Evolutionary conservation across 176 grass and related monocot genomes (phyloP), one percentile per base, ranked within the genome.

Genomic region (Carex cristatella): DNA sequence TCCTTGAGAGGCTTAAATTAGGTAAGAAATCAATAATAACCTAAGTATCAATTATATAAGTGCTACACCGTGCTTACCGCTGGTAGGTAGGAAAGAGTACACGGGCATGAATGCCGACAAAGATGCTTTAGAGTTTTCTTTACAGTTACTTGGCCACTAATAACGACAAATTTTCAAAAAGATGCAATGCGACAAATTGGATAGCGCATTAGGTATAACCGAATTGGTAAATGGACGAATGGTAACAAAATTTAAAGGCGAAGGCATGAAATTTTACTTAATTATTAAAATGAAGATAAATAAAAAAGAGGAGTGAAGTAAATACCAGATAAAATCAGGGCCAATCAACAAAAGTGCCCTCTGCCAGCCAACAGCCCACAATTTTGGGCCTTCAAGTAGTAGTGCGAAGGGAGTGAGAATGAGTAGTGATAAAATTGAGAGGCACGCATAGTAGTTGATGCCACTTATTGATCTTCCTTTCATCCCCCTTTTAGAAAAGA

Each of bases 391-490:
- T 83, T 98, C 93, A 88, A 98, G 88, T 63, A 92, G 86, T 57
- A 98, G 51, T 53, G 95, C 88, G 49, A 98, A 93, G 65, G 95
- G 95, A 18, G 89, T 85, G 83, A 98, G 91, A 79, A 98, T 91
- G 64, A 94, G 78, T 81, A 98, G 73, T 1, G 89, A 98, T 6
- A 94, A 88, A 4, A 98, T 93, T 16, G 95, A 98, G 27, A 94
- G 95, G 88, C 95, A 98, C 7, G 93, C 92, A 46, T 98, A 94
- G 80, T 98, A 94, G 88, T 98, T 93, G 89, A 98, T 94, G 70
- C 95, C 95, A 40, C 89, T 92, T 6, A 98, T 86, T 0, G 89
- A 91, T 81, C 88, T 94, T 58, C 93, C 95, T 77, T 90, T 90
- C 89, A 98, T 94, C 69, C 89, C 95, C 84, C 84, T 98, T 85